These are phyloP conservation scores for Suhomyces atakaporum DNA, from an alignment of 1,139 yeast species.

Conservation along the genomic window DNA sequence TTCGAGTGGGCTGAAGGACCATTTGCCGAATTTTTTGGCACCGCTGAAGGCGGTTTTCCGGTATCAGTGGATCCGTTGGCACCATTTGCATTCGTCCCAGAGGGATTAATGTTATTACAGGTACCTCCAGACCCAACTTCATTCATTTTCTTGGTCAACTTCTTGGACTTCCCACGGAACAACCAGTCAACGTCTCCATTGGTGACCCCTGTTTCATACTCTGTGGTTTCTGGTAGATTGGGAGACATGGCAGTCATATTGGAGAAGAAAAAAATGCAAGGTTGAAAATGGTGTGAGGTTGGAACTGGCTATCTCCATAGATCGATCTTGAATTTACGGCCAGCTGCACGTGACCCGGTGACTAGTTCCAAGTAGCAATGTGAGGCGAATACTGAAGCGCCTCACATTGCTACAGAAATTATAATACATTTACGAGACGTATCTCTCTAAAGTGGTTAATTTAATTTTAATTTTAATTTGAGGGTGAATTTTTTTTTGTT, in stretches of 20 bases:
- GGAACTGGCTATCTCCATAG: conserved; percentile 1
- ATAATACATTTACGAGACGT: background rate
- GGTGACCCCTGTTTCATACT: conserved; percentile 55
- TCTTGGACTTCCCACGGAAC: conserved; percentile 65
- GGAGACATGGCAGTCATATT: conserved; percentile 6
- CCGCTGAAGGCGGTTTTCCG: background rate
- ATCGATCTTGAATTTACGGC: conserved; percentile 2
- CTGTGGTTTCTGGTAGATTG: conserved; percentile 8
- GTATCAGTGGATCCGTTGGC: background rate
- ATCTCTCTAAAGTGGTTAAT: too few relatives aligned
- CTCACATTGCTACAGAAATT: background rate
- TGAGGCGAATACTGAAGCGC: background rate
- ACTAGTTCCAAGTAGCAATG: background rate
- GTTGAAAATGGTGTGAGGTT: background rate
- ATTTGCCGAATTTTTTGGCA: background rate
- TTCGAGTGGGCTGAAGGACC: too few relatives aligned
- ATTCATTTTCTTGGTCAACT: conserved; percentile 48
- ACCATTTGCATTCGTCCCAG: background rate
- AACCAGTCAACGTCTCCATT: conserved; percentile 80
- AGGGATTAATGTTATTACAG: background rate
- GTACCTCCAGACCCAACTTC: background rate
- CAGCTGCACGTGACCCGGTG: background rate
- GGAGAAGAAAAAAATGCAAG: background rate
- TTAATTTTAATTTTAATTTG: too few relatives aligned
- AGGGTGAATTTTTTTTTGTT: too few relatives aligned